Evolutionary conservation across 2,329 filamentous ascomycete genomes (phyloP).

Genomic region (Epicoccum sorghinum): DNA sequence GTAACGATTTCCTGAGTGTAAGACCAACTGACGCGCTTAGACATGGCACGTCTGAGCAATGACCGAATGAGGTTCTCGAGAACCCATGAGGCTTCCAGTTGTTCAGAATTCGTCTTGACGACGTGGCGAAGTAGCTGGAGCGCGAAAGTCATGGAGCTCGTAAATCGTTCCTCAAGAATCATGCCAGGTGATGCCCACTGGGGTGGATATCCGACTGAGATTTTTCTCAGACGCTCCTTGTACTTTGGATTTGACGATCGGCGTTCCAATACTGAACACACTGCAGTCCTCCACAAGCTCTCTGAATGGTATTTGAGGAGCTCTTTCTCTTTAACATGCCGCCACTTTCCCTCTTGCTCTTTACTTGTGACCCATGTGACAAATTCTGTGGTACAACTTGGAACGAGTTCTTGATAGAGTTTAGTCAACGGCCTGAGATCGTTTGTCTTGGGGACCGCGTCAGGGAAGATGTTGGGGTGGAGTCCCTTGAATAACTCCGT

Average conservation of each 20-base stretch:
- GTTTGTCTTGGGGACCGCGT: constrained; percentile 13
- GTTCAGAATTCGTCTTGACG: neutral
- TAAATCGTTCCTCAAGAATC: constrained; percentile 18
- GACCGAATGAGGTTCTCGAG: constrained; percentile 26
- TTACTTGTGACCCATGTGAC: constrained; percentile 15
- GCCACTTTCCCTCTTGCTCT: constrained; percentile 9
- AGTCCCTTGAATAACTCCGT: constrained; percentile 33
- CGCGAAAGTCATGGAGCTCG: constrained; percentile 38
- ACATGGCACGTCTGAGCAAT: constrained; percentile 28
- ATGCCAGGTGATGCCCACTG: neutral
- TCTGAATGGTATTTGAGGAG: constrained; percentile 26
- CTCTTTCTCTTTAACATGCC: constrained; percentile 3
- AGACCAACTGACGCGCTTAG: constrained; percentile 23
- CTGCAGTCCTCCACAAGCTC: constrained; percentile 18
- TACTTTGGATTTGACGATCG: neutral
- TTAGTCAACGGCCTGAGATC: constrained; percentile 28
- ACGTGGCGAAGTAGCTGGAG: constrained; percentile 23
- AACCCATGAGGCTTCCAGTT: constrained; percentile 16
- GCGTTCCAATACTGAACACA: constrained; percentile 15
- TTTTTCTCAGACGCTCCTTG: constrained; percentile 13
- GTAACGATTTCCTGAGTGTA: constrained; percentile 24
- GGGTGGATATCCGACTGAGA: constrained; percentile 18
- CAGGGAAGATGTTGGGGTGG: constrained; percentile 24
- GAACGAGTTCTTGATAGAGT: constrained; percentile 28
- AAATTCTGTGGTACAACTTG: constrained; percentile 28